A percentile compares a stretch with the other conserved stretches of the same genome.
phyloP scores from a whole-genome alignment of 257 asterid genomes.

The Solanum etuberosum region DNA sequence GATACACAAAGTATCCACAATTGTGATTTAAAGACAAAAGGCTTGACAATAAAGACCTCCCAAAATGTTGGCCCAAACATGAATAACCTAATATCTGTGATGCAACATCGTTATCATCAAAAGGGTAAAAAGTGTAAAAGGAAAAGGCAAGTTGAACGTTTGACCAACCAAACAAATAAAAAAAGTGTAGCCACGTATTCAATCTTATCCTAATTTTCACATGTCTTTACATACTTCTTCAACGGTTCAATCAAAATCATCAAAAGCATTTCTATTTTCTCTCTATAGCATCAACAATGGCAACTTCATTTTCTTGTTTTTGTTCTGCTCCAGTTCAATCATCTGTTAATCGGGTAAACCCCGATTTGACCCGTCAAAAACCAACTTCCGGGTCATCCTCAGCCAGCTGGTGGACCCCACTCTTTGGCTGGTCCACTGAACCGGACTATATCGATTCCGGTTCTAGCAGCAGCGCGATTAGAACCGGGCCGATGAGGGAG shows the following conservation, averaged over 20 bases:
- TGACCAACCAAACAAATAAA: neutral
- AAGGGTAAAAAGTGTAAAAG: neutral
- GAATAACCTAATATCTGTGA: neutral
- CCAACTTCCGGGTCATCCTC: neutral
- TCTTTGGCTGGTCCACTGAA: conserved; percentile 49
- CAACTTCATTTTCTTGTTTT: conserved; percentile 11
- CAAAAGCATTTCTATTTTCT: neutral
- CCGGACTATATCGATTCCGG: conserved; percentile 34
- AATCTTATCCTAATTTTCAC: conserved; percentile 10
- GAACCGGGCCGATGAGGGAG: neutral
- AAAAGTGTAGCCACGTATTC: conserved; percentile 3
- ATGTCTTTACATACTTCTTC: neutral
- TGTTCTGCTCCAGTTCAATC: conserved; percentile 6
- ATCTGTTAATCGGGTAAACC: conserved; percentile 2
- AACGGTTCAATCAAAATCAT: neutral
- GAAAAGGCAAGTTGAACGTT: neutral
- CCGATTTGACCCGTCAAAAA: neutral
- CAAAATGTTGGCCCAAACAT: neutral
- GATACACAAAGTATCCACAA: neutral
- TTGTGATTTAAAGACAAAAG: neutral
- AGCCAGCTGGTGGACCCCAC: conserved; percentile 15
- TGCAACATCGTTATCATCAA: neutral
- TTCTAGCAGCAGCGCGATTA: neutral
- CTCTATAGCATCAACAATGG: neutral
- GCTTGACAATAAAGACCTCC: neutral